Evolutionary conservation across 495 filamentous ascomycete genomes (phyloP), one percentile per base, ranked within the genome.

Genomic region (Aspergillus incahuasiensis): DNA sequence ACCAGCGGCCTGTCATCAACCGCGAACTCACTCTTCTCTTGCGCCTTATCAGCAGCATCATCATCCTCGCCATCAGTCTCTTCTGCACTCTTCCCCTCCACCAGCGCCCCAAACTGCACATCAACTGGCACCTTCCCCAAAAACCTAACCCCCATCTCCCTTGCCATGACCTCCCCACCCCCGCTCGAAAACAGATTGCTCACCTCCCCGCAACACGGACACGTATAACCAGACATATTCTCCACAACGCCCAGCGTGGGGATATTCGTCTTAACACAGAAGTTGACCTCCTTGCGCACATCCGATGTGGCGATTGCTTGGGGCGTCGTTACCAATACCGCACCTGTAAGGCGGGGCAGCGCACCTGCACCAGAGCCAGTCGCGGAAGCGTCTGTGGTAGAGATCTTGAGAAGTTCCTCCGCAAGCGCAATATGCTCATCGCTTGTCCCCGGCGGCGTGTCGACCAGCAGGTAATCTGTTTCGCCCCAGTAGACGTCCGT

Each of bases 161-260:
- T 70, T 16, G 91, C 91, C 94, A 98, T 96, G 21, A 88, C 82
- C 70, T 89, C 72, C 7, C 95, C 94, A 7, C 94, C 94, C 16
- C 94, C 95, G 49, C 84, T 90, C 46, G 84, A 87, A 66, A 97
- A 97, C 52, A 97, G 74, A 74, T 97, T 89, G 41, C 89, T 95
- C 69, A 91, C 90, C 70, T 95, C 90, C 59, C 87, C 88, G 73
- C 94, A 98, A 65, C 91, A 90, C 32, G 92, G 92, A 71, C 94
- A 98, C 52, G 96, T 87, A 71, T 92, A 98, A 1, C 94, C 94
- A 22, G 87, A 86, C 95, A 98, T 97, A 70, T 98, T 98, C 75
- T 98, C 94, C 35, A 98, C 79, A 2, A 98, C 91, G 0, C 94
- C 94, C 30, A 97, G 75, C 18, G 95, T 83, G 12, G 81, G 74